Base-by-base conservation (phyloP, 2,329 filamentous ascomycete genomes). In the Botrytis byssoidea region DNA sequence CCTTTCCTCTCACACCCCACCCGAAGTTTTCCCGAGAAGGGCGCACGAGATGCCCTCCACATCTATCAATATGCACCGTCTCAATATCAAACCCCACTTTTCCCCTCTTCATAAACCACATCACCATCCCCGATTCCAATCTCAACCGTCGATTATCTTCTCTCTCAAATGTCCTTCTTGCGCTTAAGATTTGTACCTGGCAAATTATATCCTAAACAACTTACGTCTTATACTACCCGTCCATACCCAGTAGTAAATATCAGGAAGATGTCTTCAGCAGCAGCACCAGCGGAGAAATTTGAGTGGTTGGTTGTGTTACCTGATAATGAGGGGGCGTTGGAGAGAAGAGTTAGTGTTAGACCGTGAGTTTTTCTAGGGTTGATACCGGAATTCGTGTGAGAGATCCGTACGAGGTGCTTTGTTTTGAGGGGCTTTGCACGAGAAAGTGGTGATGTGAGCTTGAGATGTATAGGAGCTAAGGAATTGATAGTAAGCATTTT, bases 251-350 rank as follows among this genome's bases (percentile, higher is more conserved):
- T 40, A 64, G 22, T 60, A 46, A 61, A 42, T 46, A 29, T 35
- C 16, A 71, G 48, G 48, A 71, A 22, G 22, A 73, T 73, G 72
- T 63, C 74, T 55, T 59, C 74, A 29, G 20, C 67, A 40, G 46
- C 78, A 32, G 46, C 75, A 25, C 46, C 75, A 0, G 74, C 74
- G 80, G 74, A 74, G 40, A 87, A 86, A 80, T 86, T 84, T 75
- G 90, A 93, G 82, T 94, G 90, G 85, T 86, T 94, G 55, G 90
- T 91, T 78, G 85, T 93, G 74, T 80, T 93, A 55, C 91, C 90
- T 20, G 91, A 93, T 82, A 88, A 89, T 81, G 86, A 89, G 2
- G 89, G 87, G 59, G 84, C 82, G 32, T 83, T 86, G 74, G 85
- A 85, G 76, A 91, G 91, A 85, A 85, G 91, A 72, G 83, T 92